Evolutionary conservation across 2,329 filamentous ascomycete genomes (phyloP).

Genomic region (Pseudogymnoascus sp.): DNA sequence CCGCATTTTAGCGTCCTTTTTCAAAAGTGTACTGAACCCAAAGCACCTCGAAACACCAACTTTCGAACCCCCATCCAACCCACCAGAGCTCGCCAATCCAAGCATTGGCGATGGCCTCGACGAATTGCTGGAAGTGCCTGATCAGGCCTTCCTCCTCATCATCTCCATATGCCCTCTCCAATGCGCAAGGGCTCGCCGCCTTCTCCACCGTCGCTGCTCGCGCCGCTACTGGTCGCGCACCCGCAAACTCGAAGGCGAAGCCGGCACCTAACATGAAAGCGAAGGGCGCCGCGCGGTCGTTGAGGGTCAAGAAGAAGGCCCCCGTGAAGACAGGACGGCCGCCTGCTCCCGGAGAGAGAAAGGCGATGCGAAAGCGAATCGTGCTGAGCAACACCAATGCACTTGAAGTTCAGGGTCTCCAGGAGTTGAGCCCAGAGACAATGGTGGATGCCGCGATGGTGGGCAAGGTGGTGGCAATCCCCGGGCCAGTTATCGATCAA

Average conservation of each 20-base stretch:
- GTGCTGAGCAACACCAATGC: conserved; percentile 93
- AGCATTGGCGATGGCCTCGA: conserved; percentile 43
- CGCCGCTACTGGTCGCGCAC: not conserved
- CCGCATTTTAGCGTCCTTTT: conserved; percentile 19
- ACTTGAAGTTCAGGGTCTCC: conserved; percentile 63
- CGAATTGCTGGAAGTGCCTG: conserved; percentile 53
- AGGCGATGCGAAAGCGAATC: conserved; percentile 79
- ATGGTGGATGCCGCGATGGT: conserved; percentile 47
- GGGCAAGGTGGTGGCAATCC: conserved; percentile 63
- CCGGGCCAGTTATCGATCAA: conserved; percentile 65
- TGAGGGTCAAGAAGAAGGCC: conserved; percentile 43
- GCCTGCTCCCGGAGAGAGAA: conserved; percentile 71
- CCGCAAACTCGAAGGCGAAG: not conserved
- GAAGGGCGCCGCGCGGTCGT: conserved; percentile 17
- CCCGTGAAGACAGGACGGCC: conserved; percentile 36
- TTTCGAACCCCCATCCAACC: not conserved
- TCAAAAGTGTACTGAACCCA: conserved; percentile 3
- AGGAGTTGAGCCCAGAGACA: conserved; percentile 49
- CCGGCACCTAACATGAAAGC: conserved; percentile 10
- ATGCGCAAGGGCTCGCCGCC: conserved; percentile 38
- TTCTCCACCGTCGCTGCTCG: conserved; percentile 16
- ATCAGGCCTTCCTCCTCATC: conserved; percentile 37
- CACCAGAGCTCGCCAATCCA: conserved; percentile 7
- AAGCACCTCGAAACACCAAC: not conserved
- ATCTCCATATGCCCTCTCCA: conserved; percentile 31